Conservation (phyloP, 768 basidiomycete genomes). For the Naganishia friedmannii region DNA sequence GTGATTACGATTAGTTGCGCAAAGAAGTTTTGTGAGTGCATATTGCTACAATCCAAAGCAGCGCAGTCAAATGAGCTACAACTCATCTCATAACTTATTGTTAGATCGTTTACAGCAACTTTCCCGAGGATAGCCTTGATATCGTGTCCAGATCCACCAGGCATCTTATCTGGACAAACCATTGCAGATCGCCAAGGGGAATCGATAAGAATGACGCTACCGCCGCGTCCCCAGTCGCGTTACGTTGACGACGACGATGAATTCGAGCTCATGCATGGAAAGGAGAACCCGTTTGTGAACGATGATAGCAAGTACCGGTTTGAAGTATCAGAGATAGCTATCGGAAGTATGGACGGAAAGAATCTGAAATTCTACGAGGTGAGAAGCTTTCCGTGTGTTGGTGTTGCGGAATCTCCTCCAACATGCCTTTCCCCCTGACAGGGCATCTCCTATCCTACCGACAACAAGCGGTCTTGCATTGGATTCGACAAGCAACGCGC, state of each 20-base stretch:
- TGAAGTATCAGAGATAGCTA: constrained; percentile 18
- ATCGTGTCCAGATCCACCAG: not conserved
- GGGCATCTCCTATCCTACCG: constrained; percentile 21
- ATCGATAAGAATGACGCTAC: not conserved
- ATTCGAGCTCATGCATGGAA: not conserved
- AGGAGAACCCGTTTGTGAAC: constrained; percentile 7
- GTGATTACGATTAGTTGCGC: no score
- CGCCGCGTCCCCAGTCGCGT: not conserved
- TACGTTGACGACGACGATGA: constrained; percentile 6
- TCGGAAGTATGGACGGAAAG: constrained; percentile 17
- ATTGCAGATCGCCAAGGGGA: not conserved
- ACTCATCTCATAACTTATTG: no score
- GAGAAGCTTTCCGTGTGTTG: not conserved
- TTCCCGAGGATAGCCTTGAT: not conserved
- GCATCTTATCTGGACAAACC: not conserved
- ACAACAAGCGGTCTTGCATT: constrained; percentile 17
- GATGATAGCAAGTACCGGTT: constrained; percentile 18
- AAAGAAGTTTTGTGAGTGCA: no score
- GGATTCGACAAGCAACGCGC: constrained; percentile 20
- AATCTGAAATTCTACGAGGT: constrained; percentile 18
- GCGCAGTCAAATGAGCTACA: no score
- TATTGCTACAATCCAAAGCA: no score
- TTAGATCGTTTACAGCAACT: not conserved
- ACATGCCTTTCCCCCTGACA: not conserved
- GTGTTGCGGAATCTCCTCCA: not conserved